A percentile compares a stretch with the other conserved stretches of the same genome.
phyloP scores from a whole-genome alignment of 129 eudicot species.

The Tanacetum coccineum region DNA sequence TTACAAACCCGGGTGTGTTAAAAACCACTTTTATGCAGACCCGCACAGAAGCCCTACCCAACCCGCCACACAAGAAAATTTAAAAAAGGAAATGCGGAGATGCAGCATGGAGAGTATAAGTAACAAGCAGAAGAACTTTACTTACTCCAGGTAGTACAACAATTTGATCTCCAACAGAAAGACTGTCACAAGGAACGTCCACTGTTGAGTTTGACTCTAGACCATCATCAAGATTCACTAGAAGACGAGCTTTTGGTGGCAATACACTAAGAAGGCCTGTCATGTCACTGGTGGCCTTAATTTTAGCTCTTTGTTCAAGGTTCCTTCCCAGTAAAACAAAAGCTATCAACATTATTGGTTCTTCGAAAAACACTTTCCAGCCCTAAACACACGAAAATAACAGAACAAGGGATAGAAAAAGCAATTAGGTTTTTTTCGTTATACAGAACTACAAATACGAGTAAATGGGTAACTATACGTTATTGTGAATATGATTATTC shows the following conservation, averaged over 20 bases:
- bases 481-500: neutral
- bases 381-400: conserved; percentile 48
- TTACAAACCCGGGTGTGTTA: no score
- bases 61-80: no score
- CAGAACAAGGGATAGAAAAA: neutral
- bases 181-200: conserved; percentile 88
- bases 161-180: conserved; percentile 85
- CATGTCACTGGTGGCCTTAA: conserved; percentile 98
- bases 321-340: conserved; percentile 93
- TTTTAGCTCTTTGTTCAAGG: conserved; percentile 98
- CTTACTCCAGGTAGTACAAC: conserved; percentile 96
- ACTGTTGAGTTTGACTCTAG: conserved; percentile 62
- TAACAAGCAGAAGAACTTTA: neutral
- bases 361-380: conserved; percentile 97
- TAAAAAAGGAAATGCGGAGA: no score
- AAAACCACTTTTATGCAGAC: no score
- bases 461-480: neutral
- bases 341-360: conserved; percentile 96
- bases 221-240: conserved; percentile 47
- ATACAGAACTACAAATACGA: neutral
- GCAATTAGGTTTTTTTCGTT: conserved; percentile 6
- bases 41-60: no score
- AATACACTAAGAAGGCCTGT: conserved; percentile 79
- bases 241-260: conserved; percentile 96
- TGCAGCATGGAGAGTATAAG: no score